phyloP scores from a whole-genome alignment of 148 eudicot genomes.

The Silene latifolia region DNA sequence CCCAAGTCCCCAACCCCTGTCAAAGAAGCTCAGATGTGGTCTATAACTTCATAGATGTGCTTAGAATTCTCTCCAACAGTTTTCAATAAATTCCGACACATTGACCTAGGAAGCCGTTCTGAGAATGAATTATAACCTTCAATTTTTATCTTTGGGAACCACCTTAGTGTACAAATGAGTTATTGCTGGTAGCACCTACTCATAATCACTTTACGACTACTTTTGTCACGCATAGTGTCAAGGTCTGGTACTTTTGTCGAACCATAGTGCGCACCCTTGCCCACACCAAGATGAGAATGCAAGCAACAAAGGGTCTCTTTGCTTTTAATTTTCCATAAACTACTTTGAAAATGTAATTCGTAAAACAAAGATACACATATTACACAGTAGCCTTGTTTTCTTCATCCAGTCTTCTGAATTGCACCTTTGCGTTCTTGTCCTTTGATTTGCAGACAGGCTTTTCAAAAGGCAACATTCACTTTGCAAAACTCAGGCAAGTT shows the following conservation, averaged over 20 bases:
- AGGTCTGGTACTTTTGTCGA: too few species aligned
- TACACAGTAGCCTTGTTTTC: background rate
- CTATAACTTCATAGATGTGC: background rate
- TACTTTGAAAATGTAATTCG: background rate
- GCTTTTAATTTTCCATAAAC: background rate
- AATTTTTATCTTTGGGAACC: background rate
- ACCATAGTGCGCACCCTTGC: too few species aligned
- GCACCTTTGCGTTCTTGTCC: slow-evolving; percentile 6
- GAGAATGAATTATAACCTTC: background rate
- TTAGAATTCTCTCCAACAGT: background rate
- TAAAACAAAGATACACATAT: background rate
- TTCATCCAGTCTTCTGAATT: background rate
- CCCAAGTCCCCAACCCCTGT: background rate
- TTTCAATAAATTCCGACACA: background rate
- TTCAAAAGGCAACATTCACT: slow-evolving; percentile 53
- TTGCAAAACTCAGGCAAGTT: slow-evolving; percentile 49
- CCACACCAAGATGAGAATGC: too few species aligned
- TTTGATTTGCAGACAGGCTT: slow-evolving; percentile 54
- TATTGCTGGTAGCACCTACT: background rate
- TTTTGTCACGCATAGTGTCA: too few species aligned
- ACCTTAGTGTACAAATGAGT: background rate
- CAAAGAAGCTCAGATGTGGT: background rate
- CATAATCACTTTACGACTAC: background rate
- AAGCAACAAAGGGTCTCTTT: too few species aligned
- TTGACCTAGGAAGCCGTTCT: background rate